Evolutionary conservation across 2,329 filamentous ascomycete species (phyloP).

Genomic region (Microsporum canis): DNA sequence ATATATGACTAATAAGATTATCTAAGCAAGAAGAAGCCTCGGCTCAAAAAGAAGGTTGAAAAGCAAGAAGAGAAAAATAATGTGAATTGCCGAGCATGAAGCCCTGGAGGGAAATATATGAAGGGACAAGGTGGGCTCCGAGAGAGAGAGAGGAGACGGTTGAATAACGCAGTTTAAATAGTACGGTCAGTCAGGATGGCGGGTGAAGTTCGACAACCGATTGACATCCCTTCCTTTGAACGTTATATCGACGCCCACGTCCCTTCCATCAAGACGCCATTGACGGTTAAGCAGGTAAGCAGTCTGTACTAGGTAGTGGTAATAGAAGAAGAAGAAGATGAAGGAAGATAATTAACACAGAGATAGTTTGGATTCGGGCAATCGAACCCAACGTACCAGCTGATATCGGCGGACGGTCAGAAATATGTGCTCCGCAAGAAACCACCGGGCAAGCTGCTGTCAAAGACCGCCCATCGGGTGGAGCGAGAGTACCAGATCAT

Average conservation of each 20-base stretch:
- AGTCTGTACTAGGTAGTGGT: too few relatives aligned
- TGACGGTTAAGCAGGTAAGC: conserved; percentile 76
- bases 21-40: background rate
- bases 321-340: too few relatives aligned
- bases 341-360: background rate
- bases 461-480: conserved; percentile 88
- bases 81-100: background rate
- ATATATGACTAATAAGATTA: background rate
- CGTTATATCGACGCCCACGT: conserved; percentile 66
- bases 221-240: conserved; percentile 70
- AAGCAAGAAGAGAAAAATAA: background rate
- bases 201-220: conserved; percentile 76
- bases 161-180: background rate
- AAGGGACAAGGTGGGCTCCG: background rate
- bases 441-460: conserved; percentile 85
- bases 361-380: conserved; percentile 87
- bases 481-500: conserved; percentile 92
- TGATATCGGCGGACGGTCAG: conserved; percentile 58
- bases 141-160: background rate
- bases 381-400: conserved; percentile 91
- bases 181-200: conserved; percentile 49
- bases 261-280: conserved; percentile 69
- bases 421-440: conserved; percentile 94
- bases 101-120: background rate
- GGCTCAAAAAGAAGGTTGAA: background rate